These are phyloP conservation scores for Effrenium voratum DNA, from an alignment of 73 alveolate genomes.

Conservation along the genomic window DNA sequence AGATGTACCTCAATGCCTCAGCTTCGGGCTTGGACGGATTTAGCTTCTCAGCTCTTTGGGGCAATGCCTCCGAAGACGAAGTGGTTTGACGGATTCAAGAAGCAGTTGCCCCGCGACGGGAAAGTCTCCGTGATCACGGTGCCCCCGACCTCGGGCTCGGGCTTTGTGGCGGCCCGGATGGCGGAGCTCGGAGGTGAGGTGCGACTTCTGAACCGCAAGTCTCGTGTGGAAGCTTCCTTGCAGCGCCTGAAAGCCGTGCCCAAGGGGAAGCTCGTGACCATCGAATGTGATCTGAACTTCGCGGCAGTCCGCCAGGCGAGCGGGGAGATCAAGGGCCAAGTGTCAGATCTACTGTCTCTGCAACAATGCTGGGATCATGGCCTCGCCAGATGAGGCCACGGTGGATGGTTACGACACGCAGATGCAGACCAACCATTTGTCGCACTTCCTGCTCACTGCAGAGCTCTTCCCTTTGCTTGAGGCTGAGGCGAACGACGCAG, in stretches of 20 bases:
- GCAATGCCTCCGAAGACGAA: no score
- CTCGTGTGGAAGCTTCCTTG: not conserved
- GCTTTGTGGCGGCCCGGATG: conserved; percentile 70
- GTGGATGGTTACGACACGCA: conserved; percentile 71
- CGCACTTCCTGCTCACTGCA: conserved; percentile 89
- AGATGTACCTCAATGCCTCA: no score
- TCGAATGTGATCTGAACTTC: not conserved
- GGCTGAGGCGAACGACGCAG: conserved; percentile 34
- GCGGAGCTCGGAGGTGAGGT: conserved; percentile 72
- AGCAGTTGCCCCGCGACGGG: conserved; percentile 89
- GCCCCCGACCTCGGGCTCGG: conserved; percentile 84
- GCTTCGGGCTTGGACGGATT: no score
- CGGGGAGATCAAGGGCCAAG: conserved; percentile 36
- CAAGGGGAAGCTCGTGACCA: conserved; percentile 13
- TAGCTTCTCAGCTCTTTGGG: no score
- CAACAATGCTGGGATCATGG: conserved; percentile 90
- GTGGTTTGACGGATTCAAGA: conserved; percentile 19
- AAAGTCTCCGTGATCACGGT: conserved; percentile 89
- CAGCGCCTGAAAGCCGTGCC: conserved; percentile 17
- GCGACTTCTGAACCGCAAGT: conserved; percentile 45
- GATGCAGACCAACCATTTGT: conserved; percentile 92
- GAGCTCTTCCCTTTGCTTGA: conserved; percentile 62
- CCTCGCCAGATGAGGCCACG: conserved; percentile 51
- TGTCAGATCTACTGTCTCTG: conserved; percentile 55
- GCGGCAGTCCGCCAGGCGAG: conserved; percentile 41